A percentile compares a stretch with the other conserved stretches of the same genome.
phyloP scores from a whole-genome alignment of 2,329 filamentous ascomycete species.

The Colletotrichum falcatum region DNA sequence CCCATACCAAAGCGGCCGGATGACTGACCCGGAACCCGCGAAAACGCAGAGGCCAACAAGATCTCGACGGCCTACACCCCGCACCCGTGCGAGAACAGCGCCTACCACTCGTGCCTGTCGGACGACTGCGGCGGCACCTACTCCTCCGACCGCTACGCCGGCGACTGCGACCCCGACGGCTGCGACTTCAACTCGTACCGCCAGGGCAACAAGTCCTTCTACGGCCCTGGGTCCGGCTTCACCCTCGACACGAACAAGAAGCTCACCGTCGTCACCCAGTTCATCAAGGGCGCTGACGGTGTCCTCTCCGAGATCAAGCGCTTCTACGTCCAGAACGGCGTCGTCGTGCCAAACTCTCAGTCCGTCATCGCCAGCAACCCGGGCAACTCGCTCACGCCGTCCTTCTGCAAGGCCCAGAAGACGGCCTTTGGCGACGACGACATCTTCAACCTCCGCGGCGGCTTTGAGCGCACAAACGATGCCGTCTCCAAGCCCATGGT shows the following conservation, averaged over 20 bases:
- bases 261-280: conserved; percentile 76
- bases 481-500: conserved; percentile 58
- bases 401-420: conserved; percentile 71
- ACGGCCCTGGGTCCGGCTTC: conserved; percentile 64
- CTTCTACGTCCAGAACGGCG: conserved; percentile 73
- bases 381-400: conserved; percentile 64
- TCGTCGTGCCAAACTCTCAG: conserved; percentile 66
- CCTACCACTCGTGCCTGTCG: conserved; percentile 63
- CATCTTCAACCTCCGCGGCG: conserved; percentile 67
- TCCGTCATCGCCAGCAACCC: conserved; percentile 53
- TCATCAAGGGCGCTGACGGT: conserved; percentile 62
- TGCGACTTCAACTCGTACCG: conserved; percentile 80
- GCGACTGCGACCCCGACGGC: conserved; percentile 75
- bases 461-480: conserved; percentile 66
- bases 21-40: conserved; percentile 10
- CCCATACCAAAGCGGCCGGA: conserved; percentile 9
- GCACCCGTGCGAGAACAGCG: conserved; percentile 68
- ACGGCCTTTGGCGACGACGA: conserved; percentile 64
- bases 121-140: conserved; percentile 66
- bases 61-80: conserved; percentile 74
- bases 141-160: conserved; percentile 65
- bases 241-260: conserved; percentile 70
- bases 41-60: conserved; percentile 71
- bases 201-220: conserved; percentile 73
- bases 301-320: conserved; percentile 71